Evolutionary conservation across 345 rosid species (phyloP), one percentile per base, ranked within the genome.

Genomic region (Mallotus nudiflorus): DNA sequence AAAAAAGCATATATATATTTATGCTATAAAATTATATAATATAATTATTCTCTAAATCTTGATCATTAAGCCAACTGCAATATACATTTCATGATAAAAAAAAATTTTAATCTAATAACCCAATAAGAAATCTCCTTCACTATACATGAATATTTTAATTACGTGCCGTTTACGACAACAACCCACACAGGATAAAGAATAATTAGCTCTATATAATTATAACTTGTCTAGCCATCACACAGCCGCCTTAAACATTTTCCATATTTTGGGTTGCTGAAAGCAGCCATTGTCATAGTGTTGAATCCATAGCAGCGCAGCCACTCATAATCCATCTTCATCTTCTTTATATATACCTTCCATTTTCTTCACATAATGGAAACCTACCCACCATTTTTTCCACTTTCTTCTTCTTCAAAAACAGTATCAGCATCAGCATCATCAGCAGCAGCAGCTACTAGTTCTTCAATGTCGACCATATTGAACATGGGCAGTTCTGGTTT

Each of bases 141-240:
- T 10, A 12, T 46, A 19, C 6, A 45, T 60, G 22, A n/a, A n/a
- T n/a, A n/a, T n/a, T n/a, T n/a, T 20, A 33, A 24, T 77, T 68
- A 69, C 86, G 78, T 80, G 80, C 53, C 83, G 73, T 69, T 60
- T 59, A 80, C 86, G 83, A 25, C 80, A 45, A 67, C 78, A 39
- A 68, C 3, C 37, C 4, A 18, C 59, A 31, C 5, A 42, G 61
- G 75, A 68, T 35, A 65, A 65, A 46, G n/a, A 4, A 16, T 3
- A 33, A 33, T n/a, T n/a, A 33, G 37, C 37, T 33, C 37, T 2
- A 33, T n/a, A n/a, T n/a, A 33, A 33, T 3, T 3, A 3, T 33
- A 33, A 33, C 13, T 16, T 18, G 42, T 29, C 3, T 5, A 28
- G 31, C 67, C 53, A 42, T 27, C 51, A 5, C 28, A 53, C 57